Evolutionary conservation across 1,139 yeast species (phyloP).

Genomic region (Pneumocystis oryctolagi): DNA sequence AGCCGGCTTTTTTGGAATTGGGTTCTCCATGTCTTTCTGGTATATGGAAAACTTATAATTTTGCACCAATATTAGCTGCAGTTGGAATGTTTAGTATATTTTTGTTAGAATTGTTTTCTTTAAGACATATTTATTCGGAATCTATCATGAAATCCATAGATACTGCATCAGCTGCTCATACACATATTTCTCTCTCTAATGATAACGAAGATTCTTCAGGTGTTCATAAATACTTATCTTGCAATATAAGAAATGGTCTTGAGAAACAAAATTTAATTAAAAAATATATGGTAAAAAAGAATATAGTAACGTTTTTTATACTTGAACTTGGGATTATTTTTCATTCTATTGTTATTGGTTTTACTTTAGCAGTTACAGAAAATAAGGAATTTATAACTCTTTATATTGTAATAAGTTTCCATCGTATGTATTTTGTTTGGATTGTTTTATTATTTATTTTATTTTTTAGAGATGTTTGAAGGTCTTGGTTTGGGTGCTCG

Average conservation of each 20-base stretch:
- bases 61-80: constrained; percentile 36
- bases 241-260: not conserved
- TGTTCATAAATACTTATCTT: not conserved
- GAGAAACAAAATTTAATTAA: not conserved
- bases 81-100: constrained; percentile 27
- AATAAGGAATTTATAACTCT: constrained; percentile 50
- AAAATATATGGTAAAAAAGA: constrained; percentile 19
- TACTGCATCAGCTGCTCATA: constrained; percentile 10
- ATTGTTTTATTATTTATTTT: not conserved
- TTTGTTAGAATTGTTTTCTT: constrained; percentile 24
- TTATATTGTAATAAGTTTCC: constrained; percentile 62
- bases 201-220: not conserved
- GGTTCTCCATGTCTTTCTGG: constrained; percentile 19
- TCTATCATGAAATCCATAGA: constrained; percentile 6
- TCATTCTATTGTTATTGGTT: constrained; percentile 57
- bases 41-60: constrained; percentile 11
- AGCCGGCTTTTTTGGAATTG: constrained; percentile 14
- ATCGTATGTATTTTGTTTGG: constrained; percentile 25
- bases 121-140: constrained; percentile 12
- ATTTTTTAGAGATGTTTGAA: constrained; percentile 43
- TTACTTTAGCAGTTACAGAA: constrained; percentile 47
- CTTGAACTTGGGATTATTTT: constrained; percentile 57
- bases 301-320: constrained; percentile 36
- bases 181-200: constrained; percentile 18
- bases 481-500: constrained; percentile 79